Evolutionary conservation across 2,329 filamentous ascomycete genomes (phyloP).

Genomic region (Boeremia exigua): DNA sequence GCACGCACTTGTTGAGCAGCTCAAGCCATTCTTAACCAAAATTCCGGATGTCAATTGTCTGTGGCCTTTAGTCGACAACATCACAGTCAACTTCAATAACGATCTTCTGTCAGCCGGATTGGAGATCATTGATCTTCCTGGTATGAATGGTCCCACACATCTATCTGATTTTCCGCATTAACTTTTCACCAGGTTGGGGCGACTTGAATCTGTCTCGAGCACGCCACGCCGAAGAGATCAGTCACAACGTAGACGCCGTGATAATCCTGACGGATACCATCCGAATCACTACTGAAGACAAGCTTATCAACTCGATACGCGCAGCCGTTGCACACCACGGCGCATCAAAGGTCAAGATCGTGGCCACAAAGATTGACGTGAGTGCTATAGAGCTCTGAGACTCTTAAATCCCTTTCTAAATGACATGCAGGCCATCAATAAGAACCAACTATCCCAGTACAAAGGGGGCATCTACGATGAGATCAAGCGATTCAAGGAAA

Average conservation of each 20-base stretch:
- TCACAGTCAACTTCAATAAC: background rate
- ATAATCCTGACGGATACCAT: background rate
- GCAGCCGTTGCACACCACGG: background rate
- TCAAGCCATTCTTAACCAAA: background rate
- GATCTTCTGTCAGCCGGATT: background rate
- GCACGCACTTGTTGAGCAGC: background rate
- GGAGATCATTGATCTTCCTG: background rate
- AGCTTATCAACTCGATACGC: background rate
- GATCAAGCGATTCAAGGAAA: no score
- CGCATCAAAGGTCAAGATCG: background rate
- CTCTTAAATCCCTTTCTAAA: no score
- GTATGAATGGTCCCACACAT: no score
- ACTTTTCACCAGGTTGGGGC: background rate
- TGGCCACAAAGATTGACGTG: background rate
- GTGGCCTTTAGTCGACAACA: background rate
- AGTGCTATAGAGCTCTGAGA: no score
- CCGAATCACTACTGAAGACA: background rate
- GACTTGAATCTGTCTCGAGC: background rate
- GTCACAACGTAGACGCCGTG: background rate
- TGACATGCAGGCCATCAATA: background rate
- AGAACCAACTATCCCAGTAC: background rate
- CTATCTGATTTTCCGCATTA: background rate
- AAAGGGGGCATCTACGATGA: no score
- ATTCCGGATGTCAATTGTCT: background rate
- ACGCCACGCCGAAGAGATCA: background rate